Base-by-base conservation (phyloP, 1,284 basidiomycete genomes). In the Trametes polyzona region DNA sequence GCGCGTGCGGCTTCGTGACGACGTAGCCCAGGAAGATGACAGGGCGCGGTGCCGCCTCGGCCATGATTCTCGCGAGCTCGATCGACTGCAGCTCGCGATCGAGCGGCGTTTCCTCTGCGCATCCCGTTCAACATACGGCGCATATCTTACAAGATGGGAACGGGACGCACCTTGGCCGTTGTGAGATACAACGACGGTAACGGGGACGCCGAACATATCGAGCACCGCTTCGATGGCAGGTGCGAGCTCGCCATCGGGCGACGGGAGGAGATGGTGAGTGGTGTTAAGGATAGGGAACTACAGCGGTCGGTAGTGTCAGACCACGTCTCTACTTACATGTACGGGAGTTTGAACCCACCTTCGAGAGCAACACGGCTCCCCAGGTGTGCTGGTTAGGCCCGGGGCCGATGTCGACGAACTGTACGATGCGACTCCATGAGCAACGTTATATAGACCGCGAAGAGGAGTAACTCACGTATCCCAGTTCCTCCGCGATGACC, bases 241-340 rank as follows among this genome's bases (percentile, higher is more conserved):
- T 0, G 95, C 95, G 16, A 98, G 84, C 73, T 98, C 95, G 16
- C 93, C 90, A 50, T 82, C 74, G 5, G 95, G 95, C 1, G 93
- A 96, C 0, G 95, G 95, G 23, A 97, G 80, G 3, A 97, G 81
- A 69, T 96, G 92, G 68, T 97, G 95, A 5, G 87, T 90, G 3
- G 92, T 92, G 67, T 90, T 89, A 67, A 97, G 79, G 71, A 98
- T 97, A 0, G 95, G 95, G 76, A 94, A 97, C 85, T 92, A 21
- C 19, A n/a, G 58, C 4, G 27, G 36, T 14, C 37, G n/a, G n/a
- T n/a, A 16, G 16, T 42, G 26, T 47, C n/a, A 42, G 16, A 26
- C n/a, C n/a, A n/a, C n/a, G n/a, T n/a, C n/a, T n/a, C n/a, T 30
- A 19, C 16, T 19, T 9, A 2, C 27, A 19, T 8, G 7, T 35